phyloP scores from a whole-genome alignment of 2,329 filamentous ascomycete species.

The Lachnellula suecica region DNA sequence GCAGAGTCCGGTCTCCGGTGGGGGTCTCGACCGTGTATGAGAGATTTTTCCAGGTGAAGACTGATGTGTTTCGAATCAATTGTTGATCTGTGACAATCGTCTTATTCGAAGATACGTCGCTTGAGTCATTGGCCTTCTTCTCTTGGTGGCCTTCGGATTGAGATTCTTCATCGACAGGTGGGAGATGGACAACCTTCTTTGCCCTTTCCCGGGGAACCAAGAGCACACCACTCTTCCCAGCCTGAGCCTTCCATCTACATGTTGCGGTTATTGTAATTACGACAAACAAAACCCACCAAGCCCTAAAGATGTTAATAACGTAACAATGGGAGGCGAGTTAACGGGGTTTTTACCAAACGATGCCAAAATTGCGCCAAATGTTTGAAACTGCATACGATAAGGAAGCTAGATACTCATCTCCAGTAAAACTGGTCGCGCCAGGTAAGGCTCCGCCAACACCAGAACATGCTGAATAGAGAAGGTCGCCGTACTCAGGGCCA shows the following conservation, averaged over 20 bases:
- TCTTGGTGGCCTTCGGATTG: slow-evolving; percentile 17
- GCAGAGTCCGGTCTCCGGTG: slow-evolving; percentile 61
- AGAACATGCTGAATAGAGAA: slow-evolving; percentile 50
- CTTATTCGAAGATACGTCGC: slow-evolving; percentile 16
- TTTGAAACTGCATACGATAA: slow-evolving; percentile 53
- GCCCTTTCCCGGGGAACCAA: slow-evolving; percentile 62
- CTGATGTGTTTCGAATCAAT: slow-evolving; percentile 61
- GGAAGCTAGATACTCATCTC: slow-evolving; percentile 55
- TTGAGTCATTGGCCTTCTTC: slow-evolving; percentile 10
- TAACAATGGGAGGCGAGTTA: not conserved
- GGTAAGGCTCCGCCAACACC: slow-evolving; percentile 54
- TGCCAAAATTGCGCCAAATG: slow-evolving; percentile 62
- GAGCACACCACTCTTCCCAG: slow-evolving; percentile 52
- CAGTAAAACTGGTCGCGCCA: slow-evolving; percentile 51
- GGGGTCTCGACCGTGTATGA: slow-evolving; percentile 65
- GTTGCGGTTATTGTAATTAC: slow-evolving; percentile 58
- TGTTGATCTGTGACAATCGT: slow-evolving; percentile 40
- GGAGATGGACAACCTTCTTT: slow-evolving; percentile 36
- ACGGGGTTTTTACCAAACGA: slow-evolving; percentile 42
- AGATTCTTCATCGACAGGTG: slow-evolving; percentile 49
- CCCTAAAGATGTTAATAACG: slow-evolving; percentile 24
- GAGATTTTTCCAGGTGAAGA: slow-evolving; percentile 75
- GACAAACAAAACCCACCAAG: slow-evolving; percentile 61
- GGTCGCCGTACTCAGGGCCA: slow-evolving; percentile 46
- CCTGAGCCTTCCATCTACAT: slow-evolving; percentile 51